Conservation (phyloP, 148 eudicot species). For the Tetragonia tetragonoides region DNA sequence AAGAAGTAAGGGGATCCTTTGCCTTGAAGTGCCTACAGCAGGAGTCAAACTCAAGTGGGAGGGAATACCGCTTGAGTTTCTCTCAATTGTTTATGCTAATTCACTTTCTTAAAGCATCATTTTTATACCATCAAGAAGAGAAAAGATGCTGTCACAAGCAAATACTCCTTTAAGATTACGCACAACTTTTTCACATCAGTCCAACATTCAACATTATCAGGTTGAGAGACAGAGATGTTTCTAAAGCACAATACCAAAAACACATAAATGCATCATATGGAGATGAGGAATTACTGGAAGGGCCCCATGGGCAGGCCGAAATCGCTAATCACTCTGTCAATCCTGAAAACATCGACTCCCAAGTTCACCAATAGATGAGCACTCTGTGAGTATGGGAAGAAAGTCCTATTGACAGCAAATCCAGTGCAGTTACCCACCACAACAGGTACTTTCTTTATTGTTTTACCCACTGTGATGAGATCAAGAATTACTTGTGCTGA, state of each 20-base stretch:
- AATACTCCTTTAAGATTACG: not conserved
- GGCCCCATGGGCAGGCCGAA: conserved; percentile 97
- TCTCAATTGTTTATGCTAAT: not conserved
- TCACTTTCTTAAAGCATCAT: not conserved
- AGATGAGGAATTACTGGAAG: conserved; percentile 68
- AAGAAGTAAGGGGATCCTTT: no score
- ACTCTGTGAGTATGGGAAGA: conserved; percentile 80
- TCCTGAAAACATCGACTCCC: conserved; percentile 84
- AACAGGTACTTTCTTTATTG: conserved; percentile 83
- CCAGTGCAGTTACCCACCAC: conserved; percentile 97
- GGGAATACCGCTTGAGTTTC: no score
- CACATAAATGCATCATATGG: conserved; percentile 10
- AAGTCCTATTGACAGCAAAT: conserved; percentile 89
- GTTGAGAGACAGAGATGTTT: no score
- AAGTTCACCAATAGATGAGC: conserved; percentile 68
- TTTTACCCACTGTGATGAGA: conserved; percentile 76
- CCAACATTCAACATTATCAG: no score
- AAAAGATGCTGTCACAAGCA: not conserved
- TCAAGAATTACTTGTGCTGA: conserved; percentile 88
- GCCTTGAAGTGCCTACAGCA: no score
- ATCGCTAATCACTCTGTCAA: conserved; percentile 67
- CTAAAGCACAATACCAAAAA: not conserved
- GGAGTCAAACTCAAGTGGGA: no score
- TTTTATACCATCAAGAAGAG: not conserved
- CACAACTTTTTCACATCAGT: no score